These are phyloP conservation scores for Ophiorrhiza pumila DNA, from an alignment of 257 asterid genomes.

Conservation along the genomic window DNA sequence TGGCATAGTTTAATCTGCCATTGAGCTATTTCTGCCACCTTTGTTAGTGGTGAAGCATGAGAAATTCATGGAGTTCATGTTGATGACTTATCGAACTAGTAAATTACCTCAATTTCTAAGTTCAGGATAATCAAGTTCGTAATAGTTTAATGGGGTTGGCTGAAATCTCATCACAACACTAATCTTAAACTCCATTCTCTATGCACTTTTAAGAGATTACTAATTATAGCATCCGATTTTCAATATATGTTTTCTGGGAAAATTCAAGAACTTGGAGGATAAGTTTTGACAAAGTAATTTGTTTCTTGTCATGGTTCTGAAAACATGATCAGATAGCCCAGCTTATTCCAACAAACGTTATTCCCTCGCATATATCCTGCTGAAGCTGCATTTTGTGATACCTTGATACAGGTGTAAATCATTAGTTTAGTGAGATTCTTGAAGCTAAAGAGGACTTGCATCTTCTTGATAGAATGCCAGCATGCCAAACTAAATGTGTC, in stretches of 20 bases:
- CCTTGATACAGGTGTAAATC: background rate
- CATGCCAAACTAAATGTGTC: conserved; percentile 2
- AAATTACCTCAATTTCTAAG: background rate
- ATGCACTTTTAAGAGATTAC: background rate
- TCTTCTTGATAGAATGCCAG: background rate
- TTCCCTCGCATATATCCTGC: background rate
- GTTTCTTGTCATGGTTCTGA: background rate
- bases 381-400: background rate
- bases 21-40: background rate
- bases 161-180: background rate
- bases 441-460: background rate
- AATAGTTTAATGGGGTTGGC: background rate
- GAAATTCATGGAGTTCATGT: background rate
- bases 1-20: background rate
- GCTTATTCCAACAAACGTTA: background rate
- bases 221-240: background rate
- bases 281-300: background rate
- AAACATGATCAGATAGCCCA: background rate
- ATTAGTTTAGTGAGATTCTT: background rate
- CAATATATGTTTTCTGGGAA: background rate
- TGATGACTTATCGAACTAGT: background rate
- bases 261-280: background rate
- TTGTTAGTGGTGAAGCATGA: background rate
- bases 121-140: background rate
- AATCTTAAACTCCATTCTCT: background rate